phyloP scores from a whole-genome alignment of 495 filamentous ascomycete genomes.

The Penicillium pulvis region DNA sequence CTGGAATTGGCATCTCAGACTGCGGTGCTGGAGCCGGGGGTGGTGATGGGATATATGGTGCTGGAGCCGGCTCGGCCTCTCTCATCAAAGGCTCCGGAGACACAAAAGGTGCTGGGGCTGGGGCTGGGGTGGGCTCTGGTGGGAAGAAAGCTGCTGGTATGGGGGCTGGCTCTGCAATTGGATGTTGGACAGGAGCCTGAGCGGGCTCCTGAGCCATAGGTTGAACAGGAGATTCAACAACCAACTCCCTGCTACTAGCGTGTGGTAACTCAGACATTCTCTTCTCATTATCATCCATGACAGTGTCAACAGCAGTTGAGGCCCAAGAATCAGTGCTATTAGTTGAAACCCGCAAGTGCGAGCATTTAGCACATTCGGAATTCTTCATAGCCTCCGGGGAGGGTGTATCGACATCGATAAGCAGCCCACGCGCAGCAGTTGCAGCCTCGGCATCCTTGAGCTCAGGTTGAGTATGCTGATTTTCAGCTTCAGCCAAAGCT shows the following conservation, averaged over 20 bases:
- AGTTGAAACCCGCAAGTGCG: conserved; percentile 19
- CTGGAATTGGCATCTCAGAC: conserved; percentile 9
- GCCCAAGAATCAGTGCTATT: conserved; percentile 22
- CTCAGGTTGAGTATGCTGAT: neutral
- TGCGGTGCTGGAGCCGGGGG: neutral
- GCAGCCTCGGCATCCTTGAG: neutral
- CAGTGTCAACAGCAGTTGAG: conserved; percentile 4
- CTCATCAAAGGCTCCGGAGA: conserved; percentile 5
- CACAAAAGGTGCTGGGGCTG: conserved; percentile 11
- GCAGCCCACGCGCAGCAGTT: conserved; percentile 13
- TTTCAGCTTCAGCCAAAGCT: conserved; percentile 17
- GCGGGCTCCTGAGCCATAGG: neutral
- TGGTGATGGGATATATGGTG: conserved; percentile 9
- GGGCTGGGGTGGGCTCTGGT: conserved; percentile 8
- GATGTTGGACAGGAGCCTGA: neutral
- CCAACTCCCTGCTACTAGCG: neutral
- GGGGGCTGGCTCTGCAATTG: conserved; percentile 10
- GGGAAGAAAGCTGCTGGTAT: conserved; percentile 10
- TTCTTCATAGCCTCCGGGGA: conserved; percentile 9
- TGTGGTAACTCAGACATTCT: conserved; percentile 9
- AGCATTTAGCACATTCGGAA: conserved; percentile 3
- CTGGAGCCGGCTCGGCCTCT: conserved; percentile 9
- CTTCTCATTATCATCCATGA: conserved; percentile 12
- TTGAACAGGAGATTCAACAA: conserved; percentile 2
- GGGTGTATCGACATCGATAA: conserved; percentile 39